Evolutionary conservation across 2,329 filamentous ascomycete species (phyloP), one percentile per base, ranked within the genome.

Genomic region (Fusarium sp.): DNA sequence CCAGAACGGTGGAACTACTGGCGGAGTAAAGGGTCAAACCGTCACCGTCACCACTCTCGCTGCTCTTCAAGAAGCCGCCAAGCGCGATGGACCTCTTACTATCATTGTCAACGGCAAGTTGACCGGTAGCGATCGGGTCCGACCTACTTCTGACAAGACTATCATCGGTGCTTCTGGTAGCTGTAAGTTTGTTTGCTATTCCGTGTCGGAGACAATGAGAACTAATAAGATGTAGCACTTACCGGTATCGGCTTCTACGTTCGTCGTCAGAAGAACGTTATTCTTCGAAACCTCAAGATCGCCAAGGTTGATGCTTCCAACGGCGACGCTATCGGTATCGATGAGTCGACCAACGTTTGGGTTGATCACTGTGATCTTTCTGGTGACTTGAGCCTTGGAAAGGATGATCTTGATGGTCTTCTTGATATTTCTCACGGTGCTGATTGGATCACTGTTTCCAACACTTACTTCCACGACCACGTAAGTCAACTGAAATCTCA

Each of bases 371-470:
- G 85, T 74, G 89, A 92, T 65, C 82, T 92, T 2, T 88, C 85
- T 4, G 88, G 86, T n/a, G 85, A 91, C 77, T 73, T 78, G 39
- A 81, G 84, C 72, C 81, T 85, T 72, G 88, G 84, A 28, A 92
- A 92, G 80, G 89, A 92, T 79, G 90, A 87, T 77, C 91, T 91
- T 74, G 90, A 92, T 61, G 89, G 90, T 21, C 84, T 91, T 4
- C 79, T 89, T 43, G 90, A 92, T 68, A 81, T 85, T 46, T 90
- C 86, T 31, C 89, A 91, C 77, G 90, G 82, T 48, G 81, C 84
- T 19, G 88, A 91, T 79, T 91, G 82, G 75, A 76, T 90, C 48
- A 90, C 85, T 41, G 77, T 86, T 61, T 79, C 72, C 13, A 74
- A 74, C 69, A 75, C 72, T 14, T 75, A 61, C 52, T 67, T 75